Base-by-base conservation (phyloP, 352 stramenopile genomes). In the Blastocystis sp. region DNA sequence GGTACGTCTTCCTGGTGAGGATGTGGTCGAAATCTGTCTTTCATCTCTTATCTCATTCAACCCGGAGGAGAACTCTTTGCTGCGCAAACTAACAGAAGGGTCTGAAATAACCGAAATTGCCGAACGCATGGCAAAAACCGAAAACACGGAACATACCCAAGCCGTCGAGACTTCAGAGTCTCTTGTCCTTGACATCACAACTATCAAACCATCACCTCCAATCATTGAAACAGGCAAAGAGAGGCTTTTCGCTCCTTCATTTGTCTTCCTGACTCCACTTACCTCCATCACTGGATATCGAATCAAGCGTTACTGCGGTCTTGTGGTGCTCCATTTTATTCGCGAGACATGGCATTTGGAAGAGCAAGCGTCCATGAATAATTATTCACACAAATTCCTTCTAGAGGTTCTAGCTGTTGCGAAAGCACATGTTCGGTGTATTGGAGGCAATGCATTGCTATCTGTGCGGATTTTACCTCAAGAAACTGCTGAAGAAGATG, bases 401-500 rank as follows among this genome's bases (percentile, higher is more conserved):
- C 94, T 92, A 53, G 93, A 96, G 91, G 94, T 93, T 11, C 95
- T 95, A 70, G 93, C 93, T 0, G 95, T 95, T 44, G 93, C 94
- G 4, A 93, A 93, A 22, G 93, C 94, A 0, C 94, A 96, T 81
- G 94, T 96, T 54, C 92, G 93, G 4, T 93, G 93, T 0, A 90
- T 95, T 11, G 93, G 93, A 37, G 93, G 94, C 17, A 96, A 96
- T 70, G 94, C 93, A 22, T 94, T 96, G 91, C 92, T 96, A 56
- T 94, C 93, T 30, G 95, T 95, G 76, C 93, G 93, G 2, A 91
- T 96, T 19, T 92, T 95, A 51, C 94, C 94, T 2, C 95, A 95
- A 78, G 94, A 96, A 90, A 95, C 94, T 15, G 95, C 93, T 62
- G 93, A 95, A 69, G 89, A 95, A 42, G 95, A 96, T 73, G 93